These are phyloP conservation scores for Cladobotryum protrusum DNA, from an alignment of 2,329 filamentous ascomycete genomes.

Conservation along the genomic window DNA sequence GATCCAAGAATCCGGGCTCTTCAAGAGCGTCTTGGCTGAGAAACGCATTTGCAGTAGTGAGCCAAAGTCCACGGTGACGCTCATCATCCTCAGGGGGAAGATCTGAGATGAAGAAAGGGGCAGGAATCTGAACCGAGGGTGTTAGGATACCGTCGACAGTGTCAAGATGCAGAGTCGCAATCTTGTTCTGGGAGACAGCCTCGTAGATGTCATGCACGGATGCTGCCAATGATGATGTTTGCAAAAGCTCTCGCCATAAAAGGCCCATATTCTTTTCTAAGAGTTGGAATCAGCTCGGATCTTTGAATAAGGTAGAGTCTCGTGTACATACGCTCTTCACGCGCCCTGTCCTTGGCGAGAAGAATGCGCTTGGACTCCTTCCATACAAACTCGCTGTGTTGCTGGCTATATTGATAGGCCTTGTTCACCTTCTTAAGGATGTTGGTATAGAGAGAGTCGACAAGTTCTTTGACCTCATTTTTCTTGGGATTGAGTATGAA, in stretches of 20 bases:
- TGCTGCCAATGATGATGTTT: constrained; percentile 70
- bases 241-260: constrained; percentile 65
- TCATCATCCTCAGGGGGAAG: constrained; percentile 63
- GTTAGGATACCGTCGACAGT: constrained; percentile 52
- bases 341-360: constrained; percentile 72
- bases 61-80: constrained; percentile 69
- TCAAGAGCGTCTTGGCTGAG: constrained; percentile 61
- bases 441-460: constrained; percentile 75
- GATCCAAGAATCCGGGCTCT: constrained; percentile 65
- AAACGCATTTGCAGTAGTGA: constrained; percentile 79
- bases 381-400: constrained; percentile 84
- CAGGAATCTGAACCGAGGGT: constrained; percentile 58
- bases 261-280: constrained; percentile 54
- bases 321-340: constrained; percentile 54
- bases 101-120: constrained; percentile 65
- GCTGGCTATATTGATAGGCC: constrained; percentile 87
- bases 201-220: constrained; percentile 79
- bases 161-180: constrained; percentile 75
- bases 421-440: constrained; percentile 90
- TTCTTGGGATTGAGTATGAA: constrained; percentile 81
- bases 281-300: neutral
- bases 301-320: neutral
- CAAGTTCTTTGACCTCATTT: constrained; percentile 67
- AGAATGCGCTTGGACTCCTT: constrained; percentile 81
- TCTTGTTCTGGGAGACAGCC: constrained; percentile 75